A percentile compares a stretch with the other conserved stretches of the same genome.
Conservation (phyloP, 768 basidiomycete genomes). For the Russula foetens region DNA sequence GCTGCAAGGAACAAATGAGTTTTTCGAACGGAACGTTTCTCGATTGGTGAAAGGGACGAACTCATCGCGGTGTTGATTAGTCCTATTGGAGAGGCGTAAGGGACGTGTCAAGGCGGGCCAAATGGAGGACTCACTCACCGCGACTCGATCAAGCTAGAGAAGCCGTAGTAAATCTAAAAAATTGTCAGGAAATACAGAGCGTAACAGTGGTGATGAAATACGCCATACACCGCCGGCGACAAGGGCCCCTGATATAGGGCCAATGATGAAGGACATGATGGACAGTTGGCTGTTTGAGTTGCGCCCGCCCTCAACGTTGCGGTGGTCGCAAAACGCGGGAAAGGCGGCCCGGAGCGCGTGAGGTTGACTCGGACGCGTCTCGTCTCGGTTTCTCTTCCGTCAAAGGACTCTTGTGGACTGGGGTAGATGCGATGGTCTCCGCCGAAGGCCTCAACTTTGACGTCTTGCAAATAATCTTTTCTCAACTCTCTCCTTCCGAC, state of each 20-base stretch:
- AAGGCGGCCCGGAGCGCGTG: neutral
- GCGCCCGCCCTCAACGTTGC: too few relatives aligned
- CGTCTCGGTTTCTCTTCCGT: too few relatives aligned
- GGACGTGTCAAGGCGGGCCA: neutral
- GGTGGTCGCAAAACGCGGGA: neutral
- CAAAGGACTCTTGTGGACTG: too few relatives aligned
- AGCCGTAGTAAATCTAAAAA: constrained; percentile 50
- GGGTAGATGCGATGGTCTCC: constrained; percentile 52
- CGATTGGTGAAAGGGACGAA: constrained; percentile 27
- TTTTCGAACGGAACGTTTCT: neutral
- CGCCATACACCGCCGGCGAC: constrained; percentile 55
- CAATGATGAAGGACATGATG: constrained; percentile 50
- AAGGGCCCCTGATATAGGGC: constrained; percentile 63
- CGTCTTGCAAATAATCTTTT: constrained; percentile 62
- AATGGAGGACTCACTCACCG: constrained; percentile 33
- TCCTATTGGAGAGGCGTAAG: constrained; percentile 31
- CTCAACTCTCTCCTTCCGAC: constrained; percentile 41
- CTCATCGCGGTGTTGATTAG: constrained; percentile 49
- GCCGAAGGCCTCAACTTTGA: constrained; percentile 65
- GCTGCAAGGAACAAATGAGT: neutral
- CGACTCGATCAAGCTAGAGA: constrained; percentile 55
- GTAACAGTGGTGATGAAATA: neutral
- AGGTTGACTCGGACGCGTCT: too few relatives aligned
- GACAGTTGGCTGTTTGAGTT: neutral
- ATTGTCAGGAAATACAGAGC: constrained; percentile 20